phyloP scores from a whole-genome alignment of 805 yeast genomes.

The Pichia cephalocereana region DNA sequence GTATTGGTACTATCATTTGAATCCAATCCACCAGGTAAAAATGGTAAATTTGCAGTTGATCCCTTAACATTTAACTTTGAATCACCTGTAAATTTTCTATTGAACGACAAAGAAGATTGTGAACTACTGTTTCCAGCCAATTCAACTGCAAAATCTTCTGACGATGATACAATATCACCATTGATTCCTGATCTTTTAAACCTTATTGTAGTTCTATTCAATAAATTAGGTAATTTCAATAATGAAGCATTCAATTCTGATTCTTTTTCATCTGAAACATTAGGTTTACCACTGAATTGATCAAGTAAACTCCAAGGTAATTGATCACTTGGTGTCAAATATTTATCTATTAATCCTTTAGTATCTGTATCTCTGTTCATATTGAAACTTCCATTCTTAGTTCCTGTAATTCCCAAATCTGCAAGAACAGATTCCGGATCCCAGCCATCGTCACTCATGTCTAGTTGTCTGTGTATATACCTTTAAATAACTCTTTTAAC shows the following conservation, averaged over 20 bases:
- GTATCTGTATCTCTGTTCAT: background rate
- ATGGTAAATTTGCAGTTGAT: slow-evolving; percentile 68
- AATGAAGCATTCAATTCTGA: slow-evolving; percentile 30
- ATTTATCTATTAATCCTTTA: slow-evolving; percentile 28
- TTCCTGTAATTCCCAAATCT: background rate
- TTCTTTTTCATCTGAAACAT: slow-evolving; percentile 15
- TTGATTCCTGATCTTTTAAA: slow-evolving; percentile 68
- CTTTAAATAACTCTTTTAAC: no score
- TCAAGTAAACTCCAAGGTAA: slow-evolving; percentile 68
- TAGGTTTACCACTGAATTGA: slow-evolving; percentile 50
- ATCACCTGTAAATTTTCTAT: slow-evolving; percentile 55
- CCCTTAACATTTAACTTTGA: slow-evolving; percentile 57
- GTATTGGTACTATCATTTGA: slow-evolving; percentile 20
- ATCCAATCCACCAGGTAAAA: slow-evolving; percentile 76
- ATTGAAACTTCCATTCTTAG: no score
- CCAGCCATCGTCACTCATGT: no score
- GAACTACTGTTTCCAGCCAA: slow-evolving; percentile 22
- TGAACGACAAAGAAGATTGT: slow-evolving; percentile 59
- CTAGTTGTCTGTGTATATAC: no score
- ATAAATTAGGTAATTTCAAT: slow-evolving; percentile 47
- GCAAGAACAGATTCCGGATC: no score
- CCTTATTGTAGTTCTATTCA: slow-evolving; percentile 54
- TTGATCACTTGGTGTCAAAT: slow-evolving; percentile 52
- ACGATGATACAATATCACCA: slow-evolving; percentile 51
- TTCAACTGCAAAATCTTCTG: slow-evolving; percentile 48